A percentile compares a stretch with the other conserved stretches of the same genome.
Conservation (phyloP, 148 eudicot species). For the Silene conica region DNA sequence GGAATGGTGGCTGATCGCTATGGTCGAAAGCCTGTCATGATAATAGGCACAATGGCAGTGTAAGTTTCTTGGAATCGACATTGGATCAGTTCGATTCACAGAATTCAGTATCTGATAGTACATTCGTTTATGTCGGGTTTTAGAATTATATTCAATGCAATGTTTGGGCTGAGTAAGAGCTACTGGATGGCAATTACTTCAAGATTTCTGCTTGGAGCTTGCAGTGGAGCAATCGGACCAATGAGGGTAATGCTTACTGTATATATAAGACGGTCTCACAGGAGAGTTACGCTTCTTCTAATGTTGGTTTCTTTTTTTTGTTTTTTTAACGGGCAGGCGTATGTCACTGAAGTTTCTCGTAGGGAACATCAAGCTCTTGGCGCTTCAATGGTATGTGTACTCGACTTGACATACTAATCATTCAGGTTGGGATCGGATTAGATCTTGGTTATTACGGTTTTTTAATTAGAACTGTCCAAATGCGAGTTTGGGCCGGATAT, state of each 20-base stretch:
- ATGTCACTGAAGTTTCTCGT: slow-evolving; percentile 17
- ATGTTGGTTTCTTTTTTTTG: too few species aligned
- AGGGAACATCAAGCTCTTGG: slow-evolving; percentile 17
- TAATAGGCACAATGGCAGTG: slow-evolving; percentile 48
- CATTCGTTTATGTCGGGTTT: neutral
- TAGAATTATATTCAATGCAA: slow-evolving; percentile 47
- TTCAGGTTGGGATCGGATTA: neutral
- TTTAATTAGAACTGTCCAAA: neutral
- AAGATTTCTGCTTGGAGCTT: slow-evolving; percentile 54
- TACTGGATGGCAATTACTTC: slow-evolving; percentile 58
- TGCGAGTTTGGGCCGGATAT: too few species aligned
- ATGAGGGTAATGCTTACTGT: slow-evolving; percentile 33
- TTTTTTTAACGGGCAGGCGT: slow-evolving; percentile 33
- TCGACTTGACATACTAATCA: neutral
- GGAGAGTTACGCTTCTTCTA: too few species aligned
- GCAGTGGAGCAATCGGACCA: slow-evolving; percentile 49
- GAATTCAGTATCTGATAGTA: neutral
- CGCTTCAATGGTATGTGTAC: slow-evolving; percentile 8
- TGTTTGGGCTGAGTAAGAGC: slow-evolving; percentile 55
- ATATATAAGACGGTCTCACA: too few species aligned
- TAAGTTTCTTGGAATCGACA: slow-evolving; percentile 15
- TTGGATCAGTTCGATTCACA: neutral
- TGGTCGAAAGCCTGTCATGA: slow-evolving; percentile 60
- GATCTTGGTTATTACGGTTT: neutral
- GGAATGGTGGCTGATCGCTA: slow-evolving; percentile 55